A percentile compares a stretch with the other conserved stretches of the same genome.
These are phyloP conservation scores for Sabuloglossum arenarium DNA, from an alignment of 495 filamentous ascomycete species.

Conservation along the genomic window DNA sequence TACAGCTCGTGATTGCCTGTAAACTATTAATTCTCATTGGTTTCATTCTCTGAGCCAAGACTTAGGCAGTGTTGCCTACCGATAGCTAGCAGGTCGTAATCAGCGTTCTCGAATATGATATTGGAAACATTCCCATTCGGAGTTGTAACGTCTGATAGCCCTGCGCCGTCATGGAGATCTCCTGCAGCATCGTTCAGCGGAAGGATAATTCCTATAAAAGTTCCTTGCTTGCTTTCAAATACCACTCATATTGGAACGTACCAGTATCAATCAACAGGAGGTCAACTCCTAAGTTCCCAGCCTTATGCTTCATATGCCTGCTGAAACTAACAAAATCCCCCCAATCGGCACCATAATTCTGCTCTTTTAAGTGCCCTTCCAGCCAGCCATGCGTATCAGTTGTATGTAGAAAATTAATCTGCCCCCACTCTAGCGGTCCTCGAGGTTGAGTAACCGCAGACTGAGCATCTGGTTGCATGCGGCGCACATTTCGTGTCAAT, in stretches of 20 bases:
- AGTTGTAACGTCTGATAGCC: slow-evolving; percentile 71
- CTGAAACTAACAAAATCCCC: slow-evolving; percentile 94
- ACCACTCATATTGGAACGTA: slow-evolving; percentile 3
- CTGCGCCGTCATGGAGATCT: slow-evolving; percentile 80
- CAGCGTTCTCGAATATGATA: slow-evolving; percentile 20
- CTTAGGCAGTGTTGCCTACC: background rate
- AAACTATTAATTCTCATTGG: slow-evolving; percentile 17
- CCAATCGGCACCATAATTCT: slow-evolving; percentile 81
- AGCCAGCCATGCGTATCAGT: slow-evolving; percentile 95
- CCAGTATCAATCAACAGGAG: slow-evolving; percentile 72
- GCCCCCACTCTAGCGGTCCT: slow-evolving; percentile 42
- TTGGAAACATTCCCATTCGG: slow-evolving; percentile 53
- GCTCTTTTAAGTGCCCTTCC: slow-evolving; percentile 81
- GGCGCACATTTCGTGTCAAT: slow-evolving; percentile 14
- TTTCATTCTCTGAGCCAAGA: background rate
- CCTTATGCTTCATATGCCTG: slow-evolving; percentile 52
- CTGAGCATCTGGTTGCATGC: slow-evolving; percentile 27
- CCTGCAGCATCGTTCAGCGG: slow-evolving; percentile 28
- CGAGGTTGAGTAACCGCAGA: slow-evolving; percentile 18
- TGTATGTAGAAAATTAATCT: slow-evolving; percentile 90
- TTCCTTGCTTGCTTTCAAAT: background rate
- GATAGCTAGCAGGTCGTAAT: slow-evolving; percentile 23
- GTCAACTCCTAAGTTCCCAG: slow-evolving; percentile 59
- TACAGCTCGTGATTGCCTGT: slow-evolving; percentile 95
- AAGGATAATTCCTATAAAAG: background rate